Percentiles rank a stretch among this genome's conserved stretches.
Conservation (phyloP, 352 stramenopile genomes). For the Phytophthora cryptogea region DNA sequence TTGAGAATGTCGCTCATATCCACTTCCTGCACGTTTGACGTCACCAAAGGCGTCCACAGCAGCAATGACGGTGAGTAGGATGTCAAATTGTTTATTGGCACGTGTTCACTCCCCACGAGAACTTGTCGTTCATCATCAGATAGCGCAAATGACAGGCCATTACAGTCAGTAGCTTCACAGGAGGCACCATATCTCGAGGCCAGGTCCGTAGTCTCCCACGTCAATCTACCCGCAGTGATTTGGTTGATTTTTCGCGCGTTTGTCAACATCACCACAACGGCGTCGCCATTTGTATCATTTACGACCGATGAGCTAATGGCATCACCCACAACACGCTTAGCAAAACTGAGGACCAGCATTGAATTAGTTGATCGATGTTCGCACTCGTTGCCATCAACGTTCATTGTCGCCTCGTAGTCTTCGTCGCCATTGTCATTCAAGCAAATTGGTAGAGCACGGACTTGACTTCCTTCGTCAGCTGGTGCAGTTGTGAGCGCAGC, state of each 20-base stretch:
- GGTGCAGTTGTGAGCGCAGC: slow-evolving; percentile 31
- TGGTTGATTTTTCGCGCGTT: slow-evolving; percentile 53
- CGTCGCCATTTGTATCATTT: slow-evolving; percentile 10
- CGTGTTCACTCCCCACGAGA: slow-evolving; percentile 33
- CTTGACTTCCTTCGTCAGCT: slow-evolving; percentile 52
- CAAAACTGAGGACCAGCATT: slow-evolving; percentile 62
- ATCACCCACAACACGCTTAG: slow-evolving; percentile 51
- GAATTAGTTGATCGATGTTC: slow-evolving; percentile 33
- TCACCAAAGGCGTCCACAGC: slow-evolving; percentile 44
- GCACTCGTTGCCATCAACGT: slow-evolving; percentile 29
- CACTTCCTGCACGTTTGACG: slow-evolving; percentile 56
- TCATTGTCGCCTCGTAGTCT: slow-evolving; percentile 40
- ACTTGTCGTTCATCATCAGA: slow-evolving; percentile 22
- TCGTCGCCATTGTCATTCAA: slow-evolving; percentile 35
- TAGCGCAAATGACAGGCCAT: slow-evolving; percentile 36
- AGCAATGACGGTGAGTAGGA: slow-evolving; percentile 34
- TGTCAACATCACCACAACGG: slow-evolving; percentile 35
- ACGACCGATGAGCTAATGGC: slow-evolving; percentile 37
- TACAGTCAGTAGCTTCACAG: slow-evolving; percentile 33
- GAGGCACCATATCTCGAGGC: slow-evolving; percentile 36
- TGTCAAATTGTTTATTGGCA: slow-evolving; percentile 38
- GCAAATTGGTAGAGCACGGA: slow-evolving; percentile 50
- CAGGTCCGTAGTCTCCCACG: slow-evolving; percentile 43
- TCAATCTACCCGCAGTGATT: slow-evolving; percentile 49
- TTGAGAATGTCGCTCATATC: slow-evolving; percentile 54